Percentiles rank a stretch among this genome's conserved stretches.
phyloP scores from a whole-genome alignment of 345 rosid genomes.

The Eucalyptus erythrocorys region DNA sequence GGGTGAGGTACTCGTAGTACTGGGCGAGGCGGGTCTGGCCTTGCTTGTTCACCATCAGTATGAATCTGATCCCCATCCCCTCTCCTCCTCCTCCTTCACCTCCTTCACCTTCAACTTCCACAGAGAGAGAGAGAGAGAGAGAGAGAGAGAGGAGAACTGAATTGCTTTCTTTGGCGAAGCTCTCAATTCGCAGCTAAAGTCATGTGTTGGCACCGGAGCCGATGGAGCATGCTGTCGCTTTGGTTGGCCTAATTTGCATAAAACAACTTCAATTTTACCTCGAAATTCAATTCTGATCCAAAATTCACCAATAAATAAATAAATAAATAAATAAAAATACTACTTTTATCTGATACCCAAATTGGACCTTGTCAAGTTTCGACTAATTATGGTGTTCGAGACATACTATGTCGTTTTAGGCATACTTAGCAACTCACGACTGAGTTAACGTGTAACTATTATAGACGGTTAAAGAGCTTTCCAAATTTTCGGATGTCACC shows the following conservation, averaged over 20 bases:
- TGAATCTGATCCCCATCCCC: constrained; percentile 77
- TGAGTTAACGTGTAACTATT: fast-evolving
- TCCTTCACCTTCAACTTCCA: background rate
- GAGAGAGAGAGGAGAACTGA: background rate
- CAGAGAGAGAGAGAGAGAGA: background rate
- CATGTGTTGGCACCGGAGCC: no score
- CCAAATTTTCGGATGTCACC: background rate
- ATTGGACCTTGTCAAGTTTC: background rate
- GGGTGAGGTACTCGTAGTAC: constrained; percentile 97
- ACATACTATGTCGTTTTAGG: fast-evolving
- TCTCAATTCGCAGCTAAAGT: background rate
- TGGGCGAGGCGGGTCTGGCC: constrained; percentile 98
- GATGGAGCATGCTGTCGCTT: background rate
- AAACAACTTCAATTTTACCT: background rate
- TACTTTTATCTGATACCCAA: background rate
- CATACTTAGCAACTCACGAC: fast-evolving
- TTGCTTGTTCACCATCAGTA: constrained; percentile 98
- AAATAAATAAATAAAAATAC: no score
- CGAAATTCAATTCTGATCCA: background rate
- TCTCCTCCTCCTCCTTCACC: background rate
- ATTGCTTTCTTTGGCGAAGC: background rate
- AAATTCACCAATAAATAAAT: no score
- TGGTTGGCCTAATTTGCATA: background rate
- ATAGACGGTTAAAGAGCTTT: fast-evolving
- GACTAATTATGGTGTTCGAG: background rate